A percentile compares a stretch with the other conserved stretches of the same genome.
These are phyloP conservation scores for Nannizzia gypsea DNA, from an alignment of 2,329 filamentous ascomycete genomes.

Conservation along the genomic window DNA sequence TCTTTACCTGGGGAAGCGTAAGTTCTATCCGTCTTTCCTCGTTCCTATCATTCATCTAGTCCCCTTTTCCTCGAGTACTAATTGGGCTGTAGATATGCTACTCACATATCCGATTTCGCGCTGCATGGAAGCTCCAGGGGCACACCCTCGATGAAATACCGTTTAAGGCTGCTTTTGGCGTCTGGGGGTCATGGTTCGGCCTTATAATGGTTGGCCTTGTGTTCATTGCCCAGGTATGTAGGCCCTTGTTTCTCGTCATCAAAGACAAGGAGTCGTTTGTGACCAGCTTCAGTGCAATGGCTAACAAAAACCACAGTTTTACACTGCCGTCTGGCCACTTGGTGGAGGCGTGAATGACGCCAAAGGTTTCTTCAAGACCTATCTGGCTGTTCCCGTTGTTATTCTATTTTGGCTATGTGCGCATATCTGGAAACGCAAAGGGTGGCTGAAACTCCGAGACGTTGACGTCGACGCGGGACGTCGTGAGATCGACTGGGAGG, in stretches of 20 bases:
- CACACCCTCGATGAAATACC: constrained; percentile 51
- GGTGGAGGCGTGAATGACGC: constrained; percentile 13
- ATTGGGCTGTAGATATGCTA: constrained; percentile 40
- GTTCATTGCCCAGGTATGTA: constrained; percentile 37
- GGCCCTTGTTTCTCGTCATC: too few relatives aligned
- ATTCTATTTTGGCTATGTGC: constrained; percentile 43
- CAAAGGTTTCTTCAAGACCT: constrained; percentile 23
- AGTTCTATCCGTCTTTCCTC: constrained; percentile 2
- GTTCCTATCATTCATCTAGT: neutral
- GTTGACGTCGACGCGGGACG: constrained; percentile 58
- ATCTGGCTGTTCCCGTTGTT: constrained; percentile 22
- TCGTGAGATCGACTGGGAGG: constrained; percentile 53
- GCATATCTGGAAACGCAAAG: constrained; percentile 53
- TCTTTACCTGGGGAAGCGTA: constrained; percentile 52
- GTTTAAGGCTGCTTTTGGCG: constrained; percentile 47
- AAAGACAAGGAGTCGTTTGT: too few relatives aligned
- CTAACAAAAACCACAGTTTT: constrained; percentile 15
- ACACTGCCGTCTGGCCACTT: constrained; percentile 20
- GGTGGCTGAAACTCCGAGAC: constrained; percentile 46
- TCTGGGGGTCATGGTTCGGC: constrained; percentile 50
- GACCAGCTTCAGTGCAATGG: neutral
- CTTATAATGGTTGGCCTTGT: constrained; percentile 43
- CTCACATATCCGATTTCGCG: constrained; percentile 56
- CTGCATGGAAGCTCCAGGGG: constrained; percentile 47
- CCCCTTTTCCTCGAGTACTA: neutral